Evolutionary conservation across 148 eudicot genomes (phyloP).

Genomic region (Vaccinium corymbosum): DNA sequence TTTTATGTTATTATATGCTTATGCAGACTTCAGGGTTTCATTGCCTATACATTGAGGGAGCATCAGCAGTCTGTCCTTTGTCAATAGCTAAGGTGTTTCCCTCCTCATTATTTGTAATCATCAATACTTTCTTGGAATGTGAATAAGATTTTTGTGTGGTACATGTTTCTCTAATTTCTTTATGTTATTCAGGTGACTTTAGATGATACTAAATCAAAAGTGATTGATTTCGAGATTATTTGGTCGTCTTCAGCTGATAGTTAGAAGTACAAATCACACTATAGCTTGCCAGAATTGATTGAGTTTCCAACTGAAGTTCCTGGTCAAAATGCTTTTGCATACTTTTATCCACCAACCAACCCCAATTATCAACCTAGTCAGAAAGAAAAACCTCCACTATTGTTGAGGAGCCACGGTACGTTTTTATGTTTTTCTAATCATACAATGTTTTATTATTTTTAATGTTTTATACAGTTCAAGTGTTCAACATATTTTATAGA

Average conservation of each 20-base stretch:
- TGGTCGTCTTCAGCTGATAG: slow-evolving; percentile 84
- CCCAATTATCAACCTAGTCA: slow-evolving; percentile 56
- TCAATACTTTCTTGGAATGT: background rate
- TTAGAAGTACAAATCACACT: slow-evolving; percentile 53
- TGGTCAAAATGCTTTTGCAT: slow-evolving; percentile 86
- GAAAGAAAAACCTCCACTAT: slow-evolving; percentile 83
- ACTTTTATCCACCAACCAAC: slow-evolving; percentile 83
- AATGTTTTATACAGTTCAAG: background rate
- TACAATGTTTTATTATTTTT: background rate
- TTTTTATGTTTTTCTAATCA: slow-evolving; percentile 9
- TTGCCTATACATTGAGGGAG: slow-evolving; percentile 78
- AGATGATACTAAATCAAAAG: slow-evolving; percentile 55
- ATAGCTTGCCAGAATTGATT: slow-evolving; percentile 76
- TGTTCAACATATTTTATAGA: too few species aligned
- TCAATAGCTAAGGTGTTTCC: slow-evolving; percentile 79
- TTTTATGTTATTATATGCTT: slow-evolving; percentile 19
- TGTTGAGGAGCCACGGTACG: slow-evolving; percentile 86
- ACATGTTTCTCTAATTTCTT: background rate
- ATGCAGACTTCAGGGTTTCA: slow-evolving; percentile 48
- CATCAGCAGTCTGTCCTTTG: slow-evolving; percentile 68
- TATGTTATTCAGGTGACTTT: slow-evolving; percentile 51
- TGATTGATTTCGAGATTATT: slow-evolving; percentile 47
- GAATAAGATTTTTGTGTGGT: background rate
- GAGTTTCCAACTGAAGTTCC: slow-evolving; percentile 86
- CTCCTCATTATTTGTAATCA: background rate